Base-by-base conservation (phyloP, 2,329 filamentous ascomycete species). In the Ilyonectria robusta region DNA sequence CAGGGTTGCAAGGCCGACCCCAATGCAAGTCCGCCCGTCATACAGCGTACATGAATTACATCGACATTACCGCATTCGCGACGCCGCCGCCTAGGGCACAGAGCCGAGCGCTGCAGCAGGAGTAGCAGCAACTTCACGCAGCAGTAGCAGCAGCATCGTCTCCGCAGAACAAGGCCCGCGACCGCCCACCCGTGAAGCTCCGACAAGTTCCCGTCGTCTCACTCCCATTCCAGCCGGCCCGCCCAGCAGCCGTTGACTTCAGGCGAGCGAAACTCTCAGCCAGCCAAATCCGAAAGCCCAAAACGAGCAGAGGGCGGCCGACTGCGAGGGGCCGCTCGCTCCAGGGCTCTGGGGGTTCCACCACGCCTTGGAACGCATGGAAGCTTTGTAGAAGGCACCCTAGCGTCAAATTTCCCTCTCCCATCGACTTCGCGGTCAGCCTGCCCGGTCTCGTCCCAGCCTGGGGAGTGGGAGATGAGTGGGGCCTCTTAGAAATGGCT, bases 301-400 rank as follows among this genome's bases (percentile, higher is more conserved):
- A 59, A 51, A 59, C 57, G 29, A 57, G 21, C 50, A 62, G 46
- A 53, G 65, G 50, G 57, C 50, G 59, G 51, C 59, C 31, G 54
- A 51, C 29, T 53, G 40, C 37, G 46, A 62, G 31, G 53, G 48
- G 56, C 15, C 15, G 23, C 26, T 26, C 26, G 23, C 23, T 44
- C 46, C 46, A 23, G 35, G 57, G 29, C 40, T 26, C 29, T 23
- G 57, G 51, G 26, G 58, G 70, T 62, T 65, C 70, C 73, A 73
- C 73, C 65, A 31, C 58, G 62, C 61, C 46, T 71, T 75, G 60
- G 73, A 75, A 75, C 62, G 67, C 65, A 75, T 75, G 58, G 73
- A 75, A 75, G 73, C 72, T 72, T 72, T 59, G 61, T 71, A 53
- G 73, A 75, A 75, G 67, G 57, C 23, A 44, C 64, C 51, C 61